Conservation (phyloP, 805 yeast species). For the Metschnikowia borealis region DNA sequence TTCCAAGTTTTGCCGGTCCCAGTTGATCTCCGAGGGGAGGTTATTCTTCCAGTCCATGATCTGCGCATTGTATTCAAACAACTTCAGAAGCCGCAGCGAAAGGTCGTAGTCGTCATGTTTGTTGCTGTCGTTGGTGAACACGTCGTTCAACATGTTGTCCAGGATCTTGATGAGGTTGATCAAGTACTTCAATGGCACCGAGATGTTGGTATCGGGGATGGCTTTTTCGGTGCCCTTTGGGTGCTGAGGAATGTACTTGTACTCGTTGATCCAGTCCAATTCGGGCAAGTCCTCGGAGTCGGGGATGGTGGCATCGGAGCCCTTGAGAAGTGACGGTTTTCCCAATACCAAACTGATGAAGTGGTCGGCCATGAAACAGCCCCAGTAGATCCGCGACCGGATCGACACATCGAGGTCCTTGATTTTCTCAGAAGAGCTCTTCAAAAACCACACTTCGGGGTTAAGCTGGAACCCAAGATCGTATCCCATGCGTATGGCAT, state of each 20-base stretch:
- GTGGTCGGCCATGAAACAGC: conserved; percentile 61
- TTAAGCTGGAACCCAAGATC: conserved; percentile 61
- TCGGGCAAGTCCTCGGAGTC: conserved; percentile 59
- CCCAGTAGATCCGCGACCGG: conserved; percentile 63
- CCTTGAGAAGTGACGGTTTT: conserved; percentile 51
- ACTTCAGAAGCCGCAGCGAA: conserved; percentile 35
- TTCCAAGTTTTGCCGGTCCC: conserved; percentile 42
- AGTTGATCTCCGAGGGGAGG: conserved; percentile 46
- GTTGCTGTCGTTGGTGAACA: conserved; percentile 37
- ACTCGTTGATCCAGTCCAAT: conserved; percentile 59
- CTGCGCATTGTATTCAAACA: conserved; percentile 45
- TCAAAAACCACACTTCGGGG: conserved; percentile 56
- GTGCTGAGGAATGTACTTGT: conserved; percentile 34
- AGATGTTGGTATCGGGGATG: conserved; percentile 29
- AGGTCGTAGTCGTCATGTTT: conserved; percentile 37
- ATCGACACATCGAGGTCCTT: conserved; percentile 52
- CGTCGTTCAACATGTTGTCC: conserved; percentile 43
- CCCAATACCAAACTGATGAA: conserved; percentile 58
- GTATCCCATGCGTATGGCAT: conserved; percentile 61
- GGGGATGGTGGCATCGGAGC: conserved; percentile 56
- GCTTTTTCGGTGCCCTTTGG: conserved; percentile 2
- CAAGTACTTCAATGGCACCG: conserved; percentile 41
- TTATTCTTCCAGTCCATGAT: conserved; percentile 49
- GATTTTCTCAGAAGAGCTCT: conserved; percentile 33
- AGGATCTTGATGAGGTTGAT: conserved; percentile 41